Base-by-base conservation (phyloP, 2,329 filamentous ascomycete species). In the Penicillium brevicompactum region DNA sequence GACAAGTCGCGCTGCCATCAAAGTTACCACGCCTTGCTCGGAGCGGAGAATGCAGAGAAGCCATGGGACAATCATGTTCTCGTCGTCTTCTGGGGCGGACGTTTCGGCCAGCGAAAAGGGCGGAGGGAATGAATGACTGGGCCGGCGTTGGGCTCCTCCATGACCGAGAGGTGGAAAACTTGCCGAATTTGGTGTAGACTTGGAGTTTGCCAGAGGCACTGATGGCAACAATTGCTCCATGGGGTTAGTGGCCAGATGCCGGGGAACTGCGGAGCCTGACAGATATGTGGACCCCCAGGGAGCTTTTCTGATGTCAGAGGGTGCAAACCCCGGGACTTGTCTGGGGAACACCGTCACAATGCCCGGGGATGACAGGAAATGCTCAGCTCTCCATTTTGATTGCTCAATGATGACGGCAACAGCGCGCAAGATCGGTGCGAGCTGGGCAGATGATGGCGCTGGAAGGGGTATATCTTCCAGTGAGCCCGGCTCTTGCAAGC, bases 381-480 rank as follows among this genome's bases (percentile, higher is more conserved):
- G 84, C 60, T 87, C 87, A 9, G 90, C 87, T 51, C 91, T 85
- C 72, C 88, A 90, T 62, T 87, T 88, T 0, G 93, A 97, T 65
- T 90, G 85, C 57, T 87, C 84, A 47, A 96, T 84, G 46, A 97
- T 88, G 44, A 87, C 83, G 18, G 87, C 83, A 48, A 96, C 84
- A 0, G 92, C 90, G 58, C 91, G 87, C 6, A 97, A 76, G 16
- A 96, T 83, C 9, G 86, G 85, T 1, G 86, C 82, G 38, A 96
- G 75, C 56, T 83, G 84, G 24, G 84, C 79, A 14, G 77, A 78
- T 13, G 80, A 76, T 2, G 84, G 82, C 7, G 89, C 84, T 22
- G 88, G 79, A 3, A 80, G 74, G 2, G 88, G 89, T 45, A 91
- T 81, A 18, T 80, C 77, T 7, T 83, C 80, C 49, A 79, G 72